A percentile compares a stretch with the other conserved stretches of the same genome.
phyloP scores from a whole-genome alignment of 192 early-diverging fungal genomes.

The Mortierella antarctica region DNA sequence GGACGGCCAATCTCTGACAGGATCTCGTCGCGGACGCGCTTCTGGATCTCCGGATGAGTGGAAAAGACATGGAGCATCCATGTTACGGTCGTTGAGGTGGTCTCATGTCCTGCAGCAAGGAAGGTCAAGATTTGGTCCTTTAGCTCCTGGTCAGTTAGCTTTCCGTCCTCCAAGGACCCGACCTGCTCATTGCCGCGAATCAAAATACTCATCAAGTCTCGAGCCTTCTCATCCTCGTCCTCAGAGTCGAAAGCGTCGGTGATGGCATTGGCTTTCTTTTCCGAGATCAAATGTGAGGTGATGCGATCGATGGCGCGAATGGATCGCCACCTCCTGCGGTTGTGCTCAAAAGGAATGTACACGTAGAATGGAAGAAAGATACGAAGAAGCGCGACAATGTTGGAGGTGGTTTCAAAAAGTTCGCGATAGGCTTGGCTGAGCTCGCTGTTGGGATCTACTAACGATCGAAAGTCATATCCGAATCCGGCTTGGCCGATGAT shows the following conservation, averaged over 20 bases:
- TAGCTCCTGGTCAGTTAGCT: constrained; percentile 57
- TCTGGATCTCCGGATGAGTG: constrained; percentile 55
- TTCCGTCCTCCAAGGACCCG: constrained; percentile 46
- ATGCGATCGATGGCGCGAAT: constrained; percentile 43
- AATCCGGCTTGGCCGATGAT: constrained; percentile 49
- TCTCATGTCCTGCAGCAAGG: constrained; percentile 70
- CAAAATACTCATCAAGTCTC: constrained; percentile 60
- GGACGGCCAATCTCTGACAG: constrained; percentile 44
- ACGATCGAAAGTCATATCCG: constrained; percentile 58
- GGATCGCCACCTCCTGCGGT: constrained; percentile 12
- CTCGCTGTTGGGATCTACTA: constrained; percentile 49
- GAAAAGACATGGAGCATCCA: constrained; percentile 66
- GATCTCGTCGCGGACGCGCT: constrained; percentile 60
- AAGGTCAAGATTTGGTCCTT: constrained; percentile 68
- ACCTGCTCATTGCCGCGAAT: constrained; percentile 56
- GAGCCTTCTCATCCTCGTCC: constrained; percentile 14
- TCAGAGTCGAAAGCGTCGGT: neutral
- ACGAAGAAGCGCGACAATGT: constrained; percentile 19
- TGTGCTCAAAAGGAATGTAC: constrained; percentile 36
- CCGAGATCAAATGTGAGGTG: constrained; percentile 50
- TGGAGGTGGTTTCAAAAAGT: constrained; percentile 36
- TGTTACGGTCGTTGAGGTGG: constrained; percentile 57
- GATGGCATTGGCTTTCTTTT: constrained; percentile 34
- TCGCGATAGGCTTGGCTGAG: constrained; percentile 58
- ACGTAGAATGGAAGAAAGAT: constrained; percentile 37